Evolutionary conservation across 169 alveolate genomes (phyloP), one percentile per base, ranked within the genome.

Genomic region (Plasmodium gallinaceum): DNA sequence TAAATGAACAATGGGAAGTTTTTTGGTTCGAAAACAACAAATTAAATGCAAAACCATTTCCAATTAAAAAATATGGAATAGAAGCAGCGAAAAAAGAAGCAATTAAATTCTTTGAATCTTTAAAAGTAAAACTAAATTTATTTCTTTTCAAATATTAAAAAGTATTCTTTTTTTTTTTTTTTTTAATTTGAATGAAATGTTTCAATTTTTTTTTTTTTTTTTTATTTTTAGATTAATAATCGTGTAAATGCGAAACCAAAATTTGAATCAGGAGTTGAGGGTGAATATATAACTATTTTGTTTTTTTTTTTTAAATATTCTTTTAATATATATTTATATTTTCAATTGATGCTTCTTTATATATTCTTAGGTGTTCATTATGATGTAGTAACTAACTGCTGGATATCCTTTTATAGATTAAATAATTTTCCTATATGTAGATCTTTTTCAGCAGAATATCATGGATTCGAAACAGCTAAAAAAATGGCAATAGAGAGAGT

Each of bases 1-100:
- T 92, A 52, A 94, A 94, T 73, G 96, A 94, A 42, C 96, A 94
- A 78, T 94, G 96, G 96, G 96, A 94, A 68, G 96, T 94, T n/a
- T 93, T 92, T 68, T 94, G 96, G 96, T 74, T 43, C 48, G 95
- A 94, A 80, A 88, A 72, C 39, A 92, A 93, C 70, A 94, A 94
- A 76, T 16, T 94, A 37, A 94, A 94, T 65, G 96, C 95, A 4
- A 94, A 94, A 70, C 96, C 96, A 5, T 94, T 94, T 58, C 96
- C 96, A 6, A 64, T 94, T 72, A 94, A 91, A 71, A 94, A 94
- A 78, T 92, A 70, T 26, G 96, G 96, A n/a, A 74, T 92, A 42
- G 91, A 92, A 64, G 94, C 93, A 24, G 91, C 96, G 61, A 94
- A 94, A 85, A 86, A 43, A 26, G 93, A 89, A 69, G 88, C 94